Percentiles rank a stretch among this genome's conserved stretches.
These are phyloP conservation scores for Colletotrichum ledebouriae DNA, from an alignment of 2,329 filamentous ascomycete species.

Conservation along the genomic window DNA sequence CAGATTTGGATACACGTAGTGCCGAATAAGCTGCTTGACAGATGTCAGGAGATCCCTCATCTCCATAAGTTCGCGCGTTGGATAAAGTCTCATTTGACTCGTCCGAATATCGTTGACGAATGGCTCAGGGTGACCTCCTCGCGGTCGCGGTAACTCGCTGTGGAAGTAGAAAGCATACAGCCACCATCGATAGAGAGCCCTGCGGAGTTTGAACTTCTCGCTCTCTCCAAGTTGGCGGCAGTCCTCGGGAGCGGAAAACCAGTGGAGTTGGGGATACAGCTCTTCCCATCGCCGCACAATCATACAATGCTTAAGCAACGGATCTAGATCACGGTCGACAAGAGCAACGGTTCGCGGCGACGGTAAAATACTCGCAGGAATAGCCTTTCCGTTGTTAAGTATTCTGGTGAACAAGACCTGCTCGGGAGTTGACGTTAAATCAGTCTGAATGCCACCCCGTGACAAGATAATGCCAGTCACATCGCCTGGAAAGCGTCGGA, in stretches of 20 bases:
- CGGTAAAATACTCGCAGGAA: conserved; percentile 3
- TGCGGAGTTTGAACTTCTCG: conserved; percentile 63
- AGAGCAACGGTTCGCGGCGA: conserved; percentile 48
- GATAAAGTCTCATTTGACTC: conserved; percentile 59
- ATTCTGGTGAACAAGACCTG: conserved; percentile 8
- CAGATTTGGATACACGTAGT: conserved; percentile 62
- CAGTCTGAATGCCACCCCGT: conserved; percentile 21
- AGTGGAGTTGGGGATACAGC: conserved; percentile 59
- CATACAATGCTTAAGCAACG: conserved; percentile 52
- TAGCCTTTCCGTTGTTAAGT: conserved; percentile 16
- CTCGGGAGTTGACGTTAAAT: neutral
- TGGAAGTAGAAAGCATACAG: conserved; percentile 67
- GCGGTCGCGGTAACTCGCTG: conserved; percentile 55
- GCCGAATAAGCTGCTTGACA: conserved; percentile 58
- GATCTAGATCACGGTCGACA: conserved; percentile 50
- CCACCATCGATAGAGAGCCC: conserved; percentile 68
- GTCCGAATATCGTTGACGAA: conserved; percentile 57
- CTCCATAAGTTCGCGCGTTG: conserved; percentile 60
- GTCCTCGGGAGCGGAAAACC: conserved; percentile 60
- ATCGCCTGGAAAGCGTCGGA: conserved; percentile 54
- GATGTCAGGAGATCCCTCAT: conserved; percentile 61
- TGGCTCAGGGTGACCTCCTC: conserved; percentile 54
- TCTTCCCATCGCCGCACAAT: conserved; percentile 56
- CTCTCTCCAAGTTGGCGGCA: conserved; percentile 58
- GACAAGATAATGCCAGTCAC: conserved; percentile 45